phyloP scores from a whole-genome alignment of 2,329 filamentous ascomycete species.

The Fusarium decemcellulare region DNA sequence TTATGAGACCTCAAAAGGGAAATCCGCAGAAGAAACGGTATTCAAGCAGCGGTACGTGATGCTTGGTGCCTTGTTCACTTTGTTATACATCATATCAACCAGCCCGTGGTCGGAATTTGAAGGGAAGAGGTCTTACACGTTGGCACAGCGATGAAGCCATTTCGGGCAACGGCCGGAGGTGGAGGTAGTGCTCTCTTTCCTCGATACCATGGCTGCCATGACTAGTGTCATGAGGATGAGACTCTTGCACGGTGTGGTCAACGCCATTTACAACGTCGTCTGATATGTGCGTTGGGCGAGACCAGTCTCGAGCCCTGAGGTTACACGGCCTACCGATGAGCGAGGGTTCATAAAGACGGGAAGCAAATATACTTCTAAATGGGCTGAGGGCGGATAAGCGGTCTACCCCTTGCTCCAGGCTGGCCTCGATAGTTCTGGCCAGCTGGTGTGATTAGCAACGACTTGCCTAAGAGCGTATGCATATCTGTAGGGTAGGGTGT shows the following conservation, averaged over 20 bases:
- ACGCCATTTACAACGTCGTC: conserved; percentile 1
- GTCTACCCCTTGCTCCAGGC: conserved; percentile 7
- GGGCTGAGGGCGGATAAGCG: not conserved
- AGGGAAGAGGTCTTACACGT: conserved; percentile 8
- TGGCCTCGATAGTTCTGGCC: not conserved
- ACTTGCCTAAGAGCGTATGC: too few relatives aligned
- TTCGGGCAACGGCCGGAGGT: not conserved
- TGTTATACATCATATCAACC: conserved; percentile 3
- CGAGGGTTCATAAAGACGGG: not conserved
- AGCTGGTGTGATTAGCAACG: too few relatives aligned
- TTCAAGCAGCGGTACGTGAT: not conserved
- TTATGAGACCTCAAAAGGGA: conserved; percentile 2
- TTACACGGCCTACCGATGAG: not conserved
- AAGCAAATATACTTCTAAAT: not conserved
- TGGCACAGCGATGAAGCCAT: conserved; percentile 14
- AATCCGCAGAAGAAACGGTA: not conserved
- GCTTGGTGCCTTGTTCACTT: conserved; percentile 5
- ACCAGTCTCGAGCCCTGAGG: not conserved
- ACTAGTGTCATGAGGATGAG: not conserved
- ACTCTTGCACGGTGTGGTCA: not conserved
- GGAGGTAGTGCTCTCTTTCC: not conserved
- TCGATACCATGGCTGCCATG: not conserved
- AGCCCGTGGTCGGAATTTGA: conserved; percentile 10
- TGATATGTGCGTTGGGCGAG: not conserved
- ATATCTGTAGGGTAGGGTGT: too few relatives aligned